Evolutionary conservation across 768 basidiomycete species (phyloP), one percentile per base, ranked within the genome.

Genomic region (Filobasidium wieringae): DNA sequence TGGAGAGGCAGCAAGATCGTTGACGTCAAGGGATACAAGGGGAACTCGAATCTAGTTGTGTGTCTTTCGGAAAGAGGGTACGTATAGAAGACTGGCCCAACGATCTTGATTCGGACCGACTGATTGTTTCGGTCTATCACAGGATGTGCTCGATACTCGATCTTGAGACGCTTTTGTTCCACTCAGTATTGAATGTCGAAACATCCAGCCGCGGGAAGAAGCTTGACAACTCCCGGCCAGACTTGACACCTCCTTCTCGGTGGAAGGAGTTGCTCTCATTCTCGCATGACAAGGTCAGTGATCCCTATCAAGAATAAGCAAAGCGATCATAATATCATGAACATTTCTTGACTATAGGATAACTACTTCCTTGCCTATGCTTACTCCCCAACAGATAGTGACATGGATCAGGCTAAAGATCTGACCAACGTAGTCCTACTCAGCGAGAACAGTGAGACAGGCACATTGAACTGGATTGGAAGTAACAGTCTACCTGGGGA

Each of bases 191-290:
- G n/a, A n/a, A n/a, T n/a, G n/a, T n/a, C n/a, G n/a, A n/a, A n/a
- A n/a, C n/a, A n/a, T n/a, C n/a, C n/a, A n/a, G n/a, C n/a, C n/a
- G n/a, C n/a, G n/a, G n/a, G n/a, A n/a, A n/a, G n/a, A n/a, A n/a
- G n/a, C n/a, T n/a, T 19, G 29, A 50, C 26, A 37, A 27, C 34
- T 27, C 47, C 9, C 36, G 39, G 31, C 56, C 56, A 12, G 41
- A 57, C 39, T 37, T 57, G 1, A 39, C 36, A 34, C 56, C 56
- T 17, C 33, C 27, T 29, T 19, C 39, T 17, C 34, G 56, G 15
- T 57, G 56, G 56, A 41, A 57, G 30, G 56, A 49, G 1, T 50
- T 57, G 17, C 24, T 47, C 14, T 27, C 43, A 7, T 47, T 19
- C 24, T 24, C 14, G 22, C 19, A 24, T 19, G 43, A 27, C 43